These are phyloP conservation scores for Irpex lacteus DNA, from an alignment of 1,284 basidiomycete genomes.

Conservation along the genomic window DNA sequence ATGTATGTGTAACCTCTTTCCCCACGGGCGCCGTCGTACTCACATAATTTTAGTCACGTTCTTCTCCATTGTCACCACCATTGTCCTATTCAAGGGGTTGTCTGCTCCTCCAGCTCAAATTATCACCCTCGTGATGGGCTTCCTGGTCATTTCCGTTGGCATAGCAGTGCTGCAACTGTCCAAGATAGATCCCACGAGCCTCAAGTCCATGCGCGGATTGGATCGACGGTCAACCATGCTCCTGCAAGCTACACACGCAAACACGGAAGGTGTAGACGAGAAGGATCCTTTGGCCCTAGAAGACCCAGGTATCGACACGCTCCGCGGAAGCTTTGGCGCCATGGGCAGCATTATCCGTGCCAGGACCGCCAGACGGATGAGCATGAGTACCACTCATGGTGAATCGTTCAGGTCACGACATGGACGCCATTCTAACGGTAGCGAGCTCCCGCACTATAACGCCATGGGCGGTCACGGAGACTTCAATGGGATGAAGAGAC, in stretches of 20 bases:
- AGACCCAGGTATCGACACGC: slow-evolving; percentile 85
- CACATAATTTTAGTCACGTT: slow-evolving; percentile 63
- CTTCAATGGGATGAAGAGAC: slow-evolving; percentile 55
- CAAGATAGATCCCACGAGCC: slow-evolving; percentile 80
- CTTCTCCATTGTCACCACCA: slow-evolving; percentile 85
- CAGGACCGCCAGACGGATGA: slow-evolving; percentile 60
- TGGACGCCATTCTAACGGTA: slow-evolving; percentile 12
- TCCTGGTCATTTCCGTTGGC: slow-evolving; percentile 85
- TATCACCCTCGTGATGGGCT: slow-evolving; percentile 89
- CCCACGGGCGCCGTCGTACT: slow-evolving; percentile 8
- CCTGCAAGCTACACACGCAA: slow-evolving; percentile 68
- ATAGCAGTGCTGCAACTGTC: slow-evolving; percentile 97
- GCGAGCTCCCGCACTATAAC: slow-evolving; percentile 15
- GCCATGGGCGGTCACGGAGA: slow-evolving; percentile 21
- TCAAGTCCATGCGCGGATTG: slow-evolving; percentile 55
- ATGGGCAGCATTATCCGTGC: slow-evolving; percentile 90
- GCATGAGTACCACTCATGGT: slow-evolving; percentile 46
- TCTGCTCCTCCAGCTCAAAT: slow-evolving; percentile 74
- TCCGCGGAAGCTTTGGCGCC: slow-evolving; percentile 87
- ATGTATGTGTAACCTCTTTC: not conserved
- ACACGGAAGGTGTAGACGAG: slow-evolving; percentile 63
- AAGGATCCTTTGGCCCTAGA: slow-evolving; percentile 54
- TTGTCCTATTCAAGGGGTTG: slow-evolving; percentile 89
- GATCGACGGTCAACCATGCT: slow-evolving; percentile 86
- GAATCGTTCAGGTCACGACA: slow-evolving; percentile 24